phyloP scores from a whole-genome alignment of 345 rosid genomes.

The Laguncularia racemosa region DNA sequence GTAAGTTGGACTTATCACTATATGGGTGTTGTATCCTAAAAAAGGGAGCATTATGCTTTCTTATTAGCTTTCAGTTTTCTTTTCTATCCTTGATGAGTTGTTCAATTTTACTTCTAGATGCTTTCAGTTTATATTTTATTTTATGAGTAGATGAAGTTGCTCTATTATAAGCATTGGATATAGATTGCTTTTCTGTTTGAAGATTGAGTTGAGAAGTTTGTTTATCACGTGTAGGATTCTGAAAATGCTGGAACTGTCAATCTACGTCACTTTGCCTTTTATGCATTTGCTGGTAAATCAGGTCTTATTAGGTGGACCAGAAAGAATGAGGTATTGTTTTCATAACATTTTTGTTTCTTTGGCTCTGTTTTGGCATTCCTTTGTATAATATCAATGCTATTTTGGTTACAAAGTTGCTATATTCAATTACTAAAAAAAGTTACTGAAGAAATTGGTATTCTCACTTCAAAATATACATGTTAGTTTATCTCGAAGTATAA shows the following conservation, averaged over 20 bases:
- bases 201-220: constrained; percentile 10
- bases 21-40: too few relatives aligned
- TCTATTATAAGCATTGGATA: neutral
- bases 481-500: too few relatives aligned
- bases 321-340: constrained; percentile 70
- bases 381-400: too few relatives aligned
- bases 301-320: constrained; percentile 79
- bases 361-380: neutral
- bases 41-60: too few relatives aligned
- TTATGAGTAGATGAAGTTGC: neutral
- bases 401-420: too few relatives aligned
- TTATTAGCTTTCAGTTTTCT: too few relatives aligned
- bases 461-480: too few relatives aligned
- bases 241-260: constrained; percentile 65
- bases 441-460: too few relatives aligned
- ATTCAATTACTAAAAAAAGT: too few relatives aligned
- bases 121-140: neutral
- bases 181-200: neutral
- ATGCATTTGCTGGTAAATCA: constrained; percentile 78
- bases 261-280: constrained; percentile 87
- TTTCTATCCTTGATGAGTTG: too few relatives aligned
- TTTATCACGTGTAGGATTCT: constrained; percentile 42
- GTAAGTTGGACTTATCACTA: too few relatives aligned
- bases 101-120: too few relatives aligned
- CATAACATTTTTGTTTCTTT: constrained; percentile 1